Evolutionary conservation across 495 filamentous ascomycete genomes (phyloP).

Genomic region (Filosporella fistucella): DNA sequence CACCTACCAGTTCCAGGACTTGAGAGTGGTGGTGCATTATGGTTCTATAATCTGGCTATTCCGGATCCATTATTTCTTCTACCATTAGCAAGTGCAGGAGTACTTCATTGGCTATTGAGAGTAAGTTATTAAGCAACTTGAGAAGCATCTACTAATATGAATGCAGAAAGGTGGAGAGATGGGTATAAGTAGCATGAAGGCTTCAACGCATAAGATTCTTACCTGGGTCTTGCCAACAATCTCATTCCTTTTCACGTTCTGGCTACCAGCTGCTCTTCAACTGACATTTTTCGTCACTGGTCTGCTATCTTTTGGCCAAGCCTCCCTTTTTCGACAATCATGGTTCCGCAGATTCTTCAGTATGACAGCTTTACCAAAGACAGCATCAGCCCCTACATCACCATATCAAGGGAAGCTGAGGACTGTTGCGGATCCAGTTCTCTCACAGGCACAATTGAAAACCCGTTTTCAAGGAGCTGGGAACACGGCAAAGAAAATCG

Average conservation of each 20-base stretch:
- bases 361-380: conserved; percentile 41
- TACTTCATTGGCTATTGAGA: conserved; percentile 48
- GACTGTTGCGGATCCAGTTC: conserved; percentile 21
- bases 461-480: too few species aligned
- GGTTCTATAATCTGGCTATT: conserved; percentile 77
- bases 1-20: conserved; percentile 75
- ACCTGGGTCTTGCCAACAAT: conserved; percentile 55
- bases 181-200: conserved; percentile 25
- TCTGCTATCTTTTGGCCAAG: conserved; percentile 52
- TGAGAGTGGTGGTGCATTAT: conserved; percentile 60
- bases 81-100: conserved; percentile 50
- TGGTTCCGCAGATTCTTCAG: conserved; percentile 44
- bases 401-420: conserved; percentile 17
- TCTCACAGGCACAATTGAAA: conserved; percentile 20
- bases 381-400: not conserved
- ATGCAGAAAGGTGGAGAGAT: conserved; percentile 45
- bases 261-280: conserved; percentile 64
- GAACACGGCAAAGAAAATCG: too few species aligned
- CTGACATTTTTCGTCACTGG: conserved; percentile 63
- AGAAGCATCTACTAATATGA: conserved; percentile 9
- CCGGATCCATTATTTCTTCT: conserved; percentile 72
- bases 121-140: conserved; percentile 37
- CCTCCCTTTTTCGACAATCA: conserved; percentile 43
- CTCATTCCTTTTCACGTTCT: conserved; percentile 55
- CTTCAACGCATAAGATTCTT: conserved; percentile 46